Conservation (phyloP, 2,329 filamentous ascomycete species). For the Sporothrix brunneoviolacea region DNA sequence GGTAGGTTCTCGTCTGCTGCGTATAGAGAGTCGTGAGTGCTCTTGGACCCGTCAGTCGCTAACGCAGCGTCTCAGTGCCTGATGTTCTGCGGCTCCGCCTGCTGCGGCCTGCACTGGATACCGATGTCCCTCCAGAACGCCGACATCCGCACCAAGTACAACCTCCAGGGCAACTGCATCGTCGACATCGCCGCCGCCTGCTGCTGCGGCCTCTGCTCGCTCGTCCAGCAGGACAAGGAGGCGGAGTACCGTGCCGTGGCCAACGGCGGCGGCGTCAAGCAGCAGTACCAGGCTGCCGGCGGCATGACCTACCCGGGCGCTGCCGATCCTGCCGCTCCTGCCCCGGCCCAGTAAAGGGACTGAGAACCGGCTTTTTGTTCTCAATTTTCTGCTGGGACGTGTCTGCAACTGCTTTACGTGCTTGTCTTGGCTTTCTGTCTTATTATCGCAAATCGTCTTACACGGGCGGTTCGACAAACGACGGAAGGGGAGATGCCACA, state of each 20-base stretch:
- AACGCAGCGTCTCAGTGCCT: constrained; percentile 30
- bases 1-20: constrained; percentile 25
- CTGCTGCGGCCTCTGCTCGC: constrained; percentile 39
- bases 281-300: constrained; percentile 26
- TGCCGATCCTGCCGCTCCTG: background rate
- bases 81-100: constrained; percentile 35
- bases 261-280: constrained; percentile 17
- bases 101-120: constrained; percentile 36
- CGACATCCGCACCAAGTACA: constrained; percentile 38
- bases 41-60: no score
- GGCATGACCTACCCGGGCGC: constrained; percentile 25
- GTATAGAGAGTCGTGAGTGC: no score
- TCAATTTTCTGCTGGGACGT: no score
- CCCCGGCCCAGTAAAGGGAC: constrained; percentile 2
- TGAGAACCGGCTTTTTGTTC: no score
- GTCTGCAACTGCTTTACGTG: no score
- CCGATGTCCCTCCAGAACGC: constrained; percentile 39
- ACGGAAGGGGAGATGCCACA: no score
- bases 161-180: constrained; percentile 38
- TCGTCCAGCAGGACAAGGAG: constrained; percentile 44
- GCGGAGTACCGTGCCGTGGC: constrained; percentile 30
- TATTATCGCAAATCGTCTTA: no score
- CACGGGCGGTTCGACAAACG: no score
- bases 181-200: constrained; percentile 36
- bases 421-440: no score